phyloP scores from a whole-genome alignment of 164 flowering plant genomes.

The Stephania japonica region DNA sequence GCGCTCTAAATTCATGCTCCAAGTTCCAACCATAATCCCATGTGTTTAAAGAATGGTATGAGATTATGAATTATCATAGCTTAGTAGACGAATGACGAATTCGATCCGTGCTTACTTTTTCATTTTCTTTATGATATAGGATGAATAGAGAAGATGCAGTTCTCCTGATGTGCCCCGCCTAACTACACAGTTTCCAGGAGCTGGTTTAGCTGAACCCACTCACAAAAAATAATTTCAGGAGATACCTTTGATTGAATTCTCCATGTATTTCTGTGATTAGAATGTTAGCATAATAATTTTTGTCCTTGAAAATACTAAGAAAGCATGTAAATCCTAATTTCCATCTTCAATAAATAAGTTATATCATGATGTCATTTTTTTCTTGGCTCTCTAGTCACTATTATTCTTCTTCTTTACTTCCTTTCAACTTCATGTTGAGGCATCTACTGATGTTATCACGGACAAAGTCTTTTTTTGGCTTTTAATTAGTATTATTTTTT shows the following conservation, averaged over 20 bases:
- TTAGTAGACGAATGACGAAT: not conserved
- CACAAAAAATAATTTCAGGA: not conserved
- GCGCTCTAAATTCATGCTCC: not conserved
- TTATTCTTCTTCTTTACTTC: no score
- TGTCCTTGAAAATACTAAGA: not conserved
- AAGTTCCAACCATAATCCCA: no score
- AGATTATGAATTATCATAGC: not conserved
- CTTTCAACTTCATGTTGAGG: no score
- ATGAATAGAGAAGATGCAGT: conserved; percentile 6
- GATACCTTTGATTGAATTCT: not conserved
- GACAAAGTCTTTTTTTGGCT: no score
- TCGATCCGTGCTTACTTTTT: not conserved
- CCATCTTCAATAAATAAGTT: no score
- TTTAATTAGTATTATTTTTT: no score
- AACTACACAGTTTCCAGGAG: not conserved
- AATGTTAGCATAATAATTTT: not conserved
- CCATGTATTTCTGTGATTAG: not conserved
- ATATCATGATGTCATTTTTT: not conserved
- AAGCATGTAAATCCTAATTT: not conserved
- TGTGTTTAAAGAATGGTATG: not conserved
- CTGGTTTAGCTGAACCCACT: not conserved
- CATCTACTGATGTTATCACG: no score
- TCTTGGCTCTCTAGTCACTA: not conserved
- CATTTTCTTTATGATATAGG: not conserved
- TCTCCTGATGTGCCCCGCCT: not conserved